A percentile compares a stretch with the other conserved stretches of the same genome.
These are phyloP conservation scores for Lactarius indigo DNA, from an alignment of 768 basidiomycete species.

Conservation along the genomic window DNA sequence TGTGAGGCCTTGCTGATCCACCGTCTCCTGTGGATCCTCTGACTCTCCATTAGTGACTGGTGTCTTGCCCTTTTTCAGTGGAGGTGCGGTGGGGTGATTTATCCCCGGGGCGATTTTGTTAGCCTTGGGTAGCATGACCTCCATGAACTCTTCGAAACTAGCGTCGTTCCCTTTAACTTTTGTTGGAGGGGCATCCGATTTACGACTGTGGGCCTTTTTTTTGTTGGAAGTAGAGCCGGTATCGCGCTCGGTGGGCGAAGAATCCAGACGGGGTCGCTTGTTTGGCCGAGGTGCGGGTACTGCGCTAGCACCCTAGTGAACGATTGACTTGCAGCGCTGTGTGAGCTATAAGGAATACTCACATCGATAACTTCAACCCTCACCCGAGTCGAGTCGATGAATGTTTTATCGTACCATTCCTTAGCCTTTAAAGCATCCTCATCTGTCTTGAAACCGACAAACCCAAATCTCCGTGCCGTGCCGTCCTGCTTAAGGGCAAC, in stretches of 20 bases:
- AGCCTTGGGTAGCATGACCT: constrained; percentile 65
- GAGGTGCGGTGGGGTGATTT: constrained; percentile 33
- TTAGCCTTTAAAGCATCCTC: constrained; percentile 70
- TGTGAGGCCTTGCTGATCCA: constrained; percentile 43
- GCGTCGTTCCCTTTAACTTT: constrained; percentile 28
- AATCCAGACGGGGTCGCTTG: constrained; percentile 57
- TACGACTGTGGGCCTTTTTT: constrained; percentile 5
- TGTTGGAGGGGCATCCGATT: not conserved
- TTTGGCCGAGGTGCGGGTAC: constrained; percentile 65
- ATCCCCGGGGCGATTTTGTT: constrained; percentile 65
- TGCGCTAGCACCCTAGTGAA: constrained; percentile 58
- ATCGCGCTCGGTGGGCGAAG: constrained; percentile 30
- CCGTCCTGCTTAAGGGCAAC: constrained; percentile 75
- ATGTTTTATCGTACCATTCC: constrained; percentile 83
- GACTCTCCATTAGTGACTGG: not conserved
- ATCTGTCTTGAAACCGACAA: constrained; percentile 84
- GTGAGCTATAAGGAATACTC: constrained; percentile 30
- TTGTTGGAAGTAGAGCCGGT: constrained; percentile 15
- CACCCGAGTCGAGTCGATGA: constrained; percentile 75
- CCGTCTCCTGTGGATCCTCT: constrained; percentile 24
- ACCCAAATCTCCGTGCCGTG: constrained; percentile 83
- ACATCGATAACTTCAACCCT: constrained; percentile 77
- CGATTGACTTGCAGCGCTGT: not conserved
- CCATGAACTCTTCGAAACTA: constrained; percentile 63
- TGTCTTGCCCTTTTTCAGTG: constrained; percentile 26